These are phyloP conservation scores for Poa pratensis DNA, from an alignment of 176 grass and related monocot species.

Conservation along the genomic window DNA sequence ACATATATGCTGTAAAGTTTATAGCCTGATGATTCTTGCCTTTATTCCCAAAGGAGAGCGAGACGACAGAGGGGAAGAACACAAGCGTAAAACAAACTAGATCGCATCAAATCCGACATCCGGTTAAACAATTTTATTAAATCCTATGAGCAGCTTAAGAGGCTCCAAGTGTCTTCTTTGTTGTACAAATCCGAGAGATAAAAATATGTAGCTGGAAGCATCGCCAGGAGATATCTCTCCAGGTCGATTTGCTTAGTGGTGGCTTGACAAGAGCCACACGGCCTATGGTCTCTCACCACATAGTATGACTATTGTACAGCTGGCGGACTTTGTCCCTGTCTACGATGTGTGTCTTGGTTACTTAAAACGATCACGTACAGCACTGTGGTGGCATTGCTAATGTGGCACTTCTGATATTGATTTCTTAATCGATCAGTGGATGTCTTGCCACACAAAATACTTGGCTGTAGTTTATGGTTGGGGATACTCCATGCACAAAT, in stretches of 20 bases:
- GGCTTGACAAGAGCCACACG: constrained; percentile 49
- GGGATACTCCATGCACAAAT: constrained; percentile 30
- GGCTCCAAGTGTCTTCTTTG: constrained; percentile 37
- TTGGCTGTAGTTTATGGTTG: constrained; percentile 30
- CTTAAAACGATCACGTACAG: background rate
- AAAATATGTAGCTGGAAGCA: constrained; percentile 47
- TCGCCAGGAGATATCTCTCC: constrained; percentile 25
- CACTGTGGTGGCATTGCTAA: constrained; percentile 28
- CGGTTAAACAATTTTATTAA: constrained; percentile 24
- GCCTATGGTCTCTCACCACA: constrained; percentile 41
- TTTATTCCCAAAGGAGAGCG: constrained; percentile 52
- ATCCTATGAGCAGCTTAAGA: constrained; percentile 7
- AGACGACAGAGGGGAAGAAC: constrained; percentile 31
- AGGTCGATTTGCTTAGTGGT: constrained; percentile 38
- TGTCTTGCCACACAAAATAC: background rate
- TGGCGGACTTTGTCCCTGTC: constrained; percentile 28
- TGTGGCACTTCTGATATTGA: constrained; percentile 20
- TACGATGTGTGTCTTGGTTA: constrained; percentile 31
- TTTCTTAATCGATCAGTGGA: constrained; percentile 31
- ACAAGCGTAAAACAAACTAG: constrained; percentile 47
- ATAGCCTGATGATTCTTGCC: constrained; percentile 19
- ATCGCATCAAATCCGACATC: constrained; percentile 40
- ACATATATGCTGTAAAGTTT: constrained; percentile 46
- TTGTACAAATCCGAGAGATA: background rate
- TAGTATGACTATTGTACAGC: background rate